Percentiles rank a stretch among this genome's conserved stretches.
phyloP scores from a whole-genome alignment of 345 rosid species.

The Reutealis trisperma region DNA sequence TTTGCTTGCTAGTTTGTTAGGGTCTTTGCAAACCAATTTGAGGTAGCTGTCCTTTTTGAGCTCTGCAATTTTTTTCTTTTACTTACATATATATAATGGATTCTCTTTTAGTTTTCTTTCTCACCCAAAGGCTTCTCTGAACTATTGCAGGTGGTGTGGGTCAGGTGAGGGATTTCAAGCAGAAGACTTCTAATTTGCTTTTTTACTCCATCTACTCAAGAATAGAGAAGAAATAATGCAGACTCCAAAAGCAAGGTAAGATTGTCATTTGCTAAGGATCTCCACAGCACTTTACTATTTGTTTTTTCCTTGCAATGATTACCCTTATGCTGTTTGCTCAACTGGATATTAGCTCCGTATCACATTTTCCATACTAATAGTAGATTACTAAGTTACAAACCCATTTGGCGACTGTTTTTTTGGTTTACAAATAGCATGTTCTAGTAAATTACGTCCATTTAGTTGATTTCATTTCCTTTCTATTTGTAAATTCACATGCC shows the following conservation, averaged over 20 bases:
- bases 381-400: not conserved
- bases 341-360: not conserved
- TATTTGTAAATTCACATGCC: not conserved
- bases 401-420: not conserved
- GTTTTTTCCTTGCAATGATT: not conserved
- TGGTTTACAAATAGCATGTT: not conserved
- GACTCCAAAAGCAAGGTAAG: conserved; percentile 83
- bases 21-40: conserved; percentile 41
- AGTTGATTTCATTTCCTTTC: not conserved
- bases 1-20: conserved; percentile 39
- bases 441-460: not conserved
- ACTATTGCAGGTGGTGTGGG: conserved; percentile 52
- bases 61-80: conserved; percentile 13
- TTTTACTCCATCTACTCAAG: conserved; percentile 23
- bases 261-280: conserved; percentile 3
- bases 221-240: conserved; percentile 56
- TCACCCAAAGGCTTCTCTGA: conserved; percentile 33
- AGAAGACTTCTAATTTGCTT: conserved; percentile 23
- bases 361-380: conserved; percentile 1
- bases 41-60: conserved; percentile 30
- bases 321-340: not conserved
- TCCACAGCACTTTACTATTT: not conserved
- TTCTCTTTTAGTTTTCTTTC: conserved; percentile 39
- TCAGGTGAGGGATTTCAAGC: conserved; percentile 45
- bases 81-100: conserved; percentile 36